These are phyloP conservation scores for Aspergillus viridinutans DNA, from an alignment of 2,329 filamentous ascomycete genomes.

Conservation along the genomic window DNA sequence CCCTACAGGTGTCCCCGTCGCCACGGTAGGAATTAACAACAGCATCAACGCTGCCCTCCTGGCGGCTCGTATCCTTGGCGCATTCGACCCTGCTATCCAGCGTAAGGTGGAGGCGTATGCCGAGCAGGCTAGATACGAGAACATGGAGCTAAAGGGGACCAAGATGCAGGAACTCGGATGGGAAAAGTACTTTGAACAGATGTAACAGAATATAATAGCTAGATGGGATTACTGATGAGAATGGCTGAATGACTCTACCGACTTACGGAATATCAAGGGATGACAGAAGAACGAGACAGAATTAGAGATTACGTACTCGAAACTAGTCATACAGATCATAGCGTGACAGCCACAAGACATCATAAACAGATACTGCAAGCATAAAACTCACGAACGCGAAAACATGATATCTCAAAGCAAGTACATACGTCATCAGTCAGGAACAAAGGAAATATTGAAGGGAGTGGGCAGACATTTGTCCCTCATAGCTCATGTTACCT, in stretches of 20 bases:
- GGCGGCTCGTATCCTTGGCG: slow-evolving; percentile 64
- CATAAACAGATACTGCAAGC: background rate
- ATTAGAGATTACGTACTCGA: background rate
- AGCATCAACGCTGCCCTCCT: slow-evolving; percentile 71
- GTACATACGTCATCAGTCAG: background rate
- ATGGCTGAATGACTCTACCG: background rate
- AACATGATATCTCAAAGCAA: background rate
- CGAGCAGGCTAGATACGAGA: slow-evolving; percentile 38
- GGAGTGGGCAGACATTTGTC: background rate
- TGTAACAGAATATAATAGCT: slow-evolving; percentile 22
- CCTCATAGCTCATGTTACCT: background rate
- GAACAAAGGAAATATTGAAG: background rate
- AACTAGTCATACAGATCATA: background rate
- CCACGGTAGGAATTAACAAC: slow-evolving; percentile 76
- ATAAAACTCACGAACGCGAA: background rate
- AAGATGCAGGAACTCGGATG: slow-evolving; percentile 42
- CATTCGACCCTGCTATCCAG: slow-evolving; percentile 40
- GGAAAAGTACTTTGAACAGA: slow-evolving; percentile 44
- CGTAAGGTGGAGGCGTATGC: slow-evolving; percentile 42
- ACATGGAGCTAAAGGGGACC: slow-evolving; percentile 40
- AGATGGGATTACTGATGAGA: background rate
- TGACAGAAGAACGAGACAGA: background rate
- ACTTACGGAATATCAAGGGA: background rate
- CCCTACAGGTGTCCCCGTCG: slow-evolving; percentile 61
- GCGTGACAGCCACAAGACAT: background rate